Conservation (phyloP, 176 grass and related monocot genomes). For the Pontederia paniculata region DNA sequence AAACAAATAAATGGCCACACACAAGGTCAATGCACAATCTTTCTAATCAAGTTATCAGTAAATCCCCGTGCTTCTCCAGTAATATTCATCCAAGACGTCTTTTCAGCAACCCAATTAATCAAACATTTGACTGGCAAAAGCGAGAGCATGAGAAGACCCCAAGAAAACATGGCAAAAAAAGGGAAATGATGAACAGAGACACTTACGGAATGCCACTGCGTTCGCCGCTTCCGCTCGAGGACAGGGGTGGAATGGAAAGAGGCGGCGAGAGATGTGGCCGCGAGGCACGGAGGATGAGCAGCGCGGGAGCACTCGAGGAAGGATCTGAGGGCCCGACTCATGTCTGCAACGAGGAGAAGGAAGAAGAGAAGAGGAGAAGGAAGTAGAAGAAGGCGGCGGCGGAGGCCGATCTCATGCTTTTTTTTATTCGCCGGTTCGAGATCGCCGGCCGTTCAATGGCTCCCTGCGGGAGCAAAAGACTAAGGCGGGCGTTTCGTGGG, state of each 20-base stretch:
- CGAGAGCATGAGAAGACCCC: conserved; percentile 1
- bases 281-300: conserved; percentile 16
- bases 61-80: background rate
- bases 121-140: conserved; percentile 9
- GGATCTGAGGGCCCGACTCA: background rate
- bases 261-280: conserved; percentile 15
- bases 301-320: background rate
- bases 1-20: no score
- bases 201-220: conserved; percentile 58
- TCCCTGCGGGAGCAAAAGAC: no score
- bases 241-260: conserved; percentile 67
- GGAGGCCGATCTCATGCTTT: background rate
- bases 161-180: background rate
- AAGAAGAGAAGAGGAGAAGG: background rate
- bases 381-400: background rate
- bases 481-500: no score
- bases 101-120: conserved; percentile 10
- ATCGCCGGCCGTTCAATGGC: background rate
- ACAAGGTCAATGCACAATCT: background rate
- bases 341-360: background rate
- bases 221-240: conserved; percentile 57
- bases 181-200: background rate
- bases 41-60: background rate
- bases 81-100: background rate
- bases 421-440: background rate